phyloP scores from a whole-genome alignment of 2,329 filamentous ascomycete species.

The Mariannaea elegans region DNA sequence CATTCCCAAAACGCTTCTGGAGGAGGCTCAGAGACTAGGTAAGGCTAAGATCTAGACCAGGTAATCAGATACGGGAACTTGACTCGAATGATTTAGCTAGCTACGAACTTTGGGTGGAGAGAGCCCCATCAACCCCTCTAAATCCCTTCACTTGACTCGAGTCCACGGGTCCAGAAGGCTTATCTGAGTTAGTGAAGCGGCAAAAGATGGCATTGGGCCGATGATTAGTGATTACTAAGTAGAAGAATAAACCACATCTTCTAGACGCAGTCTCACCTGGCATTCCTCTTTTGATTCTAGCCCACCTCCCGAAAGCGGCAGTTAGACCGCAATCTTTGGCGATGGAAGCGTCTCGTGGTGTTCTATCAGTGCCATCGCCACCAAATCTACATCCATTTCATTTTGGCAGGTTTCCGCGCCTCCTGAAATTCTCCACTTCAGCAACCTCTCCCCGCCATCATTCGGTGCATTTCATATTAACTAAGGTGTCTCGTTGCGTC shows the following conservation, averaged over 20 bases:
- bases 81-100: background rate
- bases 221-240: background rate
- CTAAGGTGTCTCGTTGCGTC: too few species aligned
- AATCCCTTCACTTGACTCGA: conserved; percentile 9
- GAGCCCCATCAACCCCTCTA: background rate
- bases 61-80: background rate
- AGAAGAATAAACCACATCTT: too few species aligned
- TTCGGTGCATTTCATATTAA: too few species aligned
- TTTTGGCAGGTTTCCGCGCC: conserved; percentile 33
- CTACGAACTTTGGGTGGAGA: background rate
- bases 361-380: background rate
- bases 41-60: background rate
- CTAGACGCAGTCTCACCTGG: conserved; percentile 11
- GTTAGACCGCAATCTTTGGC: conserved; percentile 3
- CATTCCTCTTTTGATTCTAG: conserved; percentile 8
- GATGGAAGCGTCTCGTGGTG: background rate
- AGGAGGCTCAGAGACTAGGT: conserved; percentile 30
- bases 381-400: background rate
- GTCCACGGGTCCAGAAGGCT: background rate
- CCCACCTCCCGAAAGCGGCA: conserved; percentile 1
- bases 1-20: conserved; percentile 40
- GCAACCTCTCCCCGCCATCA: background rate
- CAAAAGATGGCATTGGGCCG: background rate
- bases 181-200: background rate
- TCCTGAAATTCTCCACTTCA: conserved; percentile 6